These are phyloP conservation scores for Entomortierella lignicola DNA, from an alignment of 192 early-diverging fungal genomes.

Conservation along the genomic window DNA sequence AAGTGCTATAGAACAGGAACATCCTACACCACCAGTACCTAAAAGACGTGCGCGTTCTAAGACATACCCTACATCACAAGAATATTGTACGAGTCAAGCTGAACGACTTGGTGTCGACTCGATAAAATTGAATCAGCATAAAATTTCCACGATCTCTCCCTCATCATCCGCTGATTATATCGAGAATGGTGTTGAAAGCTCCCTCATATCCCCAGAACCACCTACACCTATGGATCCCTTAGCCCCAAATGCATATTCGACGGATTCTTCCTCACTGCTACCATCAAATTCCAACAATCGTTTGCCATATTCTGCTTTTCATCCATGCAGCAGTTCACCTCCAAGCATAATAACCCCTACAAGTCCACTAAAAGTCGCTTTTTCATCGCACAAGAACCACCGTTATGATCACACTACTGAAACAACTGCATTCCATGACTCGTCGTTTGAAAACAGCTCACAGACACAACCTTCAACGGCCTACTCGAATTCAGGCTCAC, in stretches of 20 bases:
- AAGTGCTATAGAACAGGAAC: too few species aligned
- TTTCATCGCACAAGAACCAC: constrained; percentile 20
- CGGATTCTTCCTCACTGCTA: neutral
- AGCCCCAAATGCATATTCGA: neutral
- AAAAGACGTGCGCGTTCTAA: neutral
- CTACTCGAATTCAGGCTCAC: neutral
- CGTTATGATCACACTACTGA: neutral
- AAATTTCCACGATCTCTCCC: neutral
- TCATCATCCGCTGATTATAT: neutral
- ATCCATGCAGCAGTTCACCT: neutral
- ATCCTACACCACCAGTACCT: neutral
- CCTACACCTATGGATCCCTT: neutral
- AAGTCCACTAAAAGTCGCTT: constrained; percentile 11
- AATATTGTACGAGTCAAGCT: neutral
- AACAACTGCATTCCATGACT: constrained; percentile 8
- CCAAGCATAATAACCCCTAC: constrained; percentile 5
- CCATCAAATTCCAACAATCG: neutral
- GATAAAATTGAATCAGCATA: neutral
- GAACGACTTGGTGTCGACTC: neutral
- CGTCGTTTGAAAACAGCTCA: constrained; percentile 13
- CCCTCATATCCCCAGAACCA: neutral
- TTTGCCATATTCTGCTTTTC: neutral
- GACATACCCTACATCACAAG: neutral
- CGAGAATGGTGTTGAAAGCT: neutral
- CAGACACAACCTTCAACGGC: neutral